Evolutionary conservation across 805 yeast species (phyloP).

Genomic region (Wickerhamiella vanderwaltii): DNA sequence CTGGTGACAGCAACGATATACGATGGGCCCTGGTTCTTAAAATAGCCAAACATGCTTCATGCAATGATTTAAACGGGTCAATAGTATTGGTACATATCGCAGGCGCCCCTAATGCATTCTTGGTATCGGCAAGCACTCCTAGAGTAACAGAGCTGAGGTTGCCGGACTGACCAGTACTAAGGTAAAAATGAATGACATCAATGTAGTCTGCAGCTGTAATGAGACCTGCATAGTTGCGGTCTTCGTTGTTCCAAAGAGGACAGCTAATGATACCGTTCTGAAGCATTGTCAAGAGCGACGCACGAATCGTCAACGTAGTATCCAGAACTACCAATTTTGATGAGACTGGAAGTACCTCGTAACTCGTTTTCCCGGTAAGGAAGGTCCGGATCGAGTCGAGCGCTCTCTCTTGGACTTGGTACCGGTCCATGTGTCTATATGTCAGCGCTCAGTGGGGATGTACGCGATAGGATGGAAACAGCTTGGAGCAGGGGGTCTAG

Average conservation of each 20-base stretch:
- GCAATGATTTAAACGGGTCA: slow-evolving; percentile 80
- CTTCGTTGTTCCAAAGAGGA: slow-evolving; percentile 88
- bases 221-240: slow-evolving; percentile 86
- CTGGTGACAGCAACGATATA: slow-evolving; percentile 88
- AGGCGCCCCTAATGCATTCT: slow-evolving; percentile 72
- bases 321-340: slow-evolving; percentile 88
- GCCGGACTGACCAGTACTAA: slow-evolving; percentile 59
- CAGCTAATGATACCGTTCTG: slow-evolving; percentile 95
- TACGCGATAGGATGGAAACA: too few species aligned
- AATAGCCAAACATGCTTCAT: slow-evolving; percentile 91
- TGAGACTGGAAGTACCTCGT: slow-evolving; percentile 92
- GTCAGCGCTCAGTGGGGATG: too few species aligned
- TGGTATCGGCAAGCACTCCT: slow-evolving; percentile 77
- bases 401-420: slow-evolving; percentile 48
- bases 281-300: slow-evolving; percentile 74
- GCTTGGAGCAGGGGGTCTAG: too few species aligned
- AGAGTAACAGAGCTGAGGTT: slow-evolving; percentile 74
- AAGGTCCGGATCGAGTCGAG: slow-evolving; percentile 73
- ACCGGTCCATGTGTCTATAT: slow-evolving; percentile 11
- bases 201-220: slow-evolving; percentile 86
- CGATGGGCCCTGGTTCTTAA: slow-evolving; percentile 78
- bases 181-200: slow-evolving; percentile 89
- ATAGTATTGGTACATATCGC: slow-evolving; percentile 78
- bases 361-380: slow-evolving; percentile 80
- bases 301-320: slow-evolving; percentile 78